Evolutionary conservation across 2,329 filamentous ascomycete genomes (phyloP).

Genomic region (Colletotrichum karsti): DNA sequence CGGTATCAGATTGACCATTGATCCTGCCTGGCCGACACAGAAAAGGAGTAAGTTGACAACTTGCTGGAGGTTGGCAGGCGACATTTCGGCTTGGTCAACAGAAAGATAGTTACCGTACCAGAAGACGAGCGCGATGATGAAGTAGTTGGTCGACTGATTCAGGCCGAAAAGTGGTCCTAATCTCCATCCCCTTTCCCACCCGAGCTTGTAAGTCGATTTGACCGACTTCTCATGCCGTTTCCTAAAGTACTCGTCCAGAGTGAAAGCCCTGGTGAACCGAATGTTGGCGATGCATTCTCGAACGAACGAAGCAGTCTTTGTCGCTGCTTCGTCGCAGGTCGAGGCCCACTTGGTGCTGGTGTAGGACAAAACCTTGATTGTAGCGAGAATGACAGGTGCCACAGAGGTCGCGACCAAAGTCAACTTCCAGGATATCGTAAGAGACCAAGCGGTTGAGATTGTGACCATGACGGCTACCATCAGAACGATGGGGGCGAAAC

Average conservation of each 20-base stretch:
- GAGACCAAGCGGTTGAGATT: conserved; percentile 78
- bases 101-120: conserved; percentile 80
- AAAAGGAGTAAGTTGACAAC: conserved; percentile 88
- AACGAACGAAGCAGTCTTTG: conserved; percentile 68
- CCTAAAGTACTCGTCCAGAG: conserved; percentile 76
- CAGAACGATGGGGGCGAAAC: conserved; percentile 77
- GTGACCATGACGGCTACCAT: conserved; percentile 72
- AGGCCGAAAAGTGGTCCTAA: conserved; percentile 79
- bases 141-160: conserved; percentile 76
- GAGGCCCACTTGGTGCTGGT: conserved; percentile 78
- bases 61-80: conserved; percentile 70
- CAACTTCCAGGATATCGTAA: conserved; percentile 80
- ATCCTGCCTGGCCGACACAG: conserved; percentile 76
- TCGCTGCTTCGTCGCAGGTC: conserved; percentile 69
- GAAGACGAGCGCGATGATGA: conserved; percentile 81
- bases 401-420: conserved; percentile 79
- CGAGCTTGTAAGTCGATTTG: conserved; percentile 62
- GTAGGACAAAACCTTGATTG: conserved; percentile 71
- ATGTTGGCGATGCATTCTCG: conserved; percentile 83
- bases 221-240: conserved; percentile 66
- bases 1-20: conserved; percentile 78
- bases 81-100: conserved; percentile 49
- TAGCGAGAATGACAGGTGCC: conserved; percentile 71
- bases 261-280: conserved; percentile 78
- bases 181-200: conserved; percentile 71